Conservation (phyloP, 2,329 filamentous ascomycete genomes). For the Diplodia seriata region DNA sequence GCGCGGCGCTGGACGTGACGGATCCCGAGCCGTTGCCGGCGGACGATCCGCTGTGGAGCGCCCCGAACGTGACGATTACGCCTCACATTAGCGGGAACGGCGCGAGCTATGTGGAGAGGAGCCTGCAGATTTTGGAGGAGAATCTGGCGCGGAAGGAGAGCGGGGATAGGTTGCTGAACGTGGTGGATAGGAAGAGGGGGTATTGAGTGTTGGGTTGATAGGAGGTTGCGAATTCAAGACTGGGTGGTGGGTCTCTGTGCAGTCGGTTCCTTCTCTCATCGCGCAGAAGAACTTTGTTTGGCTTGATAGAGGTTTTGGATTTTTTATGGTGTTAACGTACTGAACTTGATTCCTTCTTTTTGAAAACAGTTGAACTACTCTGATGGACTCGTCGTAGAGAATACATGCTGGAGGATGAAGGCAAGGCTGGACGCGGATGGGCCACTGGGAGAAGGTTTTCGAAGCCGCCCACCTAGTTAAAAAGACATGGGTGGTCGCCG, state of each 20-base stretch:
- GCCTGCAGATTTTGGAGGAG: conserved; percentile 63
- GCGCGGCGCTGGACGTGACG: conserved; percentile 79
- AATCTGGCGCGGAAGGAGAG: conserved; percentile 63
- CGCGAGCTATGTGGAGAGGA: conserved; percentile 62
- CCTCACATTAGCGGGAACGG: conserved; percentile 68
- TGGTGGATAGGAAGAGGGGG: conserved; percentile 65
- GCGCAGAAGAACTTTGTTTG: neutral
- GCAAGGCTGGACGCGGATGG: too few relatives aligned
- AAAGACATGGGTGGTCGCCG: too few relatives aligned
- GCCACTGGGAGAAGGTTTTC: too few relatives aligned
- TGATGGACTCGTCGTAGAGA: neutral
- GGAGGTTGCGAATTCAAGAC: neutral
- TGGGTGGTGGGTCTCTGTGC: neutral
- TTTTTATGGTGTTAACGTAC: neutral
- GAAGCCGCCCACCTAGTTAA: too few relatives aligned
- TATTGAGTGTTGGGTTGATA: conserved; percentile 56
- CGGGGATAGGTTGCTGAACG: conserved; percentile 66
- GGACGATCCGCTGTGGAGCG: conserved; percentile 72
- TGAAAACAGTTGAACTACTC: neutral
- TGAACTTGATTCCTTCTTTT: neutral
- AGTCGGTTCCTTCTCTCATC: neutral
- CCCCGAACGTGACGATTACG: conserved; percentile 72
- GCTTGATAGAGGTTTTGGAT: conserved; percentile 9
- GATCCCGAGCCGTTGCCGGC: conserved; percentile 78
- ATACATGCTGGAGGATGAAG: too few relatives aligned